These are phyloP conservation scores for Crassisporium funariophilum DNA, from an alignment of 768 basidiomycete species.

Conservation along the genomic window DNA sequence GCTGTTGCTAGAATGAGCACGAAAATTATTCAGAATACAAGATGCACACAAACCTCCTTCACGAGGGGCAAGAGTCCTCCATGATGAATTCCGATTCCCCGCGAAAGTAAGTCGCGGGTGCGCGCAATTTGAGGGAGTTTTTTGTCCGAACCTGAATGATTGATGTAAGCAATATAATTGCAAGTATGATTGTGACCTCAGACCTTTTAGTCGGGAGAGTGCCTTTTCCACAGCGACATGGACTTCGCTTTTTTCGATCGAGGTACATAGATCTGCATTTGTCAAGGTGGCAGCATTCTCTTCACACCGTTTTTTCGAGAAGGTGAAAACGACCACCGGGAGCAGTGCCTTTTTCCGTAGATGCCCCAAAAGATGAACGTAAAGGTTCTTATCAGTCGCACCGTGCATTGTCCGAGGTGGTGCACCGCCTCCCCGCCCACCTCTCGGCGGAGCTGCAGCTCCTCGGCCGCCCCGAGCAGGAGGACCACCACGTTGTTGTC, in stretches of 20 bases:
- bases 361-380: slow-evolving; percentile 87
- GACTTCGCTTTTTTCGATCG: slow-evolving; percentile 95
- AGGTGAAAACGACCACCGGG: slow-evolving; percentile 95
- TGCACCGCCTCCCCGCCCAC: slow-evolving; percentile 48
- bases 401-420: slow-evolving; percentile 60
- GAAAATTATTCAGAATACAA: neutral
- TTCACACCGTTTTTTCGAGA: slow-evolving; percentile 96
- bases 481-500: slow-evolving; percentile 55
- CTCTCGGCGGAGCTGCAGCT: slow-evolving; percentile 29
- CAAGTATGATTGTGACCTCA: slow-evolving; percentile 1
- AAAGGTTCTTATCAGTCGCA: slow-evolving; percentile 85
- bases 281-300: slow-evolving; percentile 91
- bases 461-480: slow-evolving; percentile 45
- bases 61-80: slow-evolving; percentile 95
- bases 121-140: slow-evolving; percentile 89
- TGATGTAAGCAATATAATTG: slow-evolving; percentile 1
- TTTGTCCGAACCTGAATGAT: slow-evolving; percentile 76
- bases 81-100: slow-evolving; percentile 97
- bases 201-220: slow-evolving; percentile 87
- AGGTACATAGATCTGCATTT: slow-evolving; percentile 84
- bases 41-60: slow-evolving; percentile 70
- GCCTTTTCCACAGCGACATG: slow-evolving; percentile 95
- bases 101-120: slow-evolving; percentile 85
- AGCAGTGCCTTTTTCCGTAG: slow-evolving; percentile 85
- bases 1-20: slow-evolving; percentile 42